Percentiles rank a stretch among this genome's conserved stretches.
Evolutionary conservation across 768 basidiomycete genomes (phyloP).

Genomic region (Leucosporidium yakuticum): DNA sequence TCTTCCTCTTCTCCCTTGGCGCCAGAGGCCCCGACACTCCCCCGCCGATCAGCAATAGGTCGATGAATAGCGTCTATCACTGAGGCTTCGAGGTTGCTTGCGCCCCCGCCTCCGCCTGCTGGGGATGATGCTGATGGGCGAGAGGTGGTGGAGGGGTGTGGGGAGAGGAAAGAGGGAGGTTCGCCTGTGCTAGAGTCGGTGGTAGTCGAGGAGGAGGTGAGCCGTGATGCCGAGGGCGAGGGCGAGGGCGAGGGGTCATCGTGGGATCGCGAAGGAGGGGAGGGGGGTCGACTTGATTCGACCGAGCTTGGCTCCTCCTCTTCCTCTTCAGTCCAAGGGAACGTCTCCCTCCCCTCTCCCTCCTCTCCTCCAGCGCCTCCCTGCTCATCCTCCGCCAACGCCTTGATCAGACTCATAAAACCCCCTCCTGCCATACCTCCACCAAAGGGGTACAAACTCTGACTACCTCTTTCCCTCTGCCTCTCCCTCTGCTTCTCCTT

Average conservation of each 20-base stretch:
- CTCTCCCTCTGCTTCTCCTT: no score
- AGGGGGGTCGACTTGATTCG: not conserved
- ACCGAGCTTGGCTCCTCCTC: not conserved
- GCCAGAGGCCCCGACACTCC: constrained; percentile 11
- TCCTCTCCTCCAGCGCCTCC: no score
- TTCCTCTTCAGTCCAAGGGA: not conserved
- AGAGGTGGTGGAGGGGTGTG: not conserved
- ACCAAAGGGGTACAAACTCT: no score
- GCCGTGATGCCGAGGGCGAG: not conserved
- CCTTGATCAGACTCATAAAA: no score
- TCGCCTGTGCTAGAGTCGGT: not conserved
- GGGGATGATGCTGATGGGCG: not conserved
- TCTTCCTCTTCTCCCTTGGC: constrained; percentile 4
- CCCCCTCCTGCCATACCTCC: no score
- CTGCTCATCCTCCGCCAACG: no score
- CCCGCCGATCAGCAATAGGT: constrained; percentile 13
- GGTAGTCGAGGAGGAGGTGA: not conserved
- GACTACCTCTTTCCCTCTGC: no score
- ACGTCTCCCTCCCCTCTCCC: no score
- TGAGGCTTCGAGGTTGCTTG: constrained; percentile 7
- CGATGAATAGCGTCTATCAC: constrained; percentile 25
- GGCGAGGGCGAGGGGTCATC: not conserved
- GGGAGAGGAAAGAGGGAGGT: constrained; percentile 8
- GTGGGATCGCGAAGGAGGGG: no score
- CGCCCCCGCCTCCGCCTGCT: not conserved